Base-by-base conservation (phyloP, 2,329 filamentous ascomycete genomes). In the Furcasterigmium sp. region DNA sequence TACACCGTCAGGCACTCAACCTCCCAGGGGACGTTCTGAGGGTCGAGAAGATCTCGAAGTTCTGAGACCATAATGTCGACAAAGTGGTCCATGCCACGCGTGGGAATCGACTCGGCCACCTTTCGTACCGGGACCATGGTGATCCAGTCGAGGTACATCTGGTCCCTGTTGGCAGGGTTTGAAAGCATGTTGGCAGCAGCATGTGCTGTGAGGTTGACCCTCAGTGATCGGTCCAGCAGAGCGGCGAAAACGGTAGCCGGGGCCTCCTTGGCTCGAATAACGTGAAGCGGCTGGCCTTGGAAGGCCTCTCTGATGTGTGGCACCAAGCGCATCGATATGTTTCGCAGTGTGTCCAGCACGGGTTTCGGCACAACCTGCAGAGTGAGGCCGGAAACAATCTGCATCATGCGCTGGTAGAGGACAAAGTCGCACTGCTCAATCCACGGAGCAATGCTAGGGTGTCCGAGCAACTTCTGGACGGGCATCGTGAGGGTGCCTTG, bases 371-470 rank as follows among this genome's bases (percentile, higher is more conserved):
- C 85, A 13, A 95, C 91, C 61, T 97, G 91, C 8, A 96, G 75
- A 4, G 89, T 93, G 32, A 97, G 73, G n/a, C 84, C 82, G 1
- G 87, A 86, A 32, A 97, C 82, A 48, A 96, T 94, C 42, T 85
- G 84, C 68, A 96, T 90, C 86, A 97, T 95, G 53, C 91, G 90
- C 62, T 97, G 90, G 60, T 98, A 98, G 68, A 96, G 87, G 26
- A 91, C 76, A 67, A 93, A 94, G 62, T 98, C 93, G 60, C 89
- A 95, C 61, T 95, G 86, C 59, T 93, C 87, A 48, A 98, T 94
- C 93, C 93, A 98, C 2, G 85, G 78, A 3, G 90, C 88, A 43
- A 97, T 71, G 43, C 82, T 83, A 3, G 85, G 82, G 56, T 95
- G 82, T 13, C 83, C 82, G 56, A 98, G 85, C 3, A 98, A 70